Evolutionary conservation across 805 yeast species (phyloP), one percentile per base, ranked within the genome.

Genomic region (Blastobotrys peoriensis): DNA sequence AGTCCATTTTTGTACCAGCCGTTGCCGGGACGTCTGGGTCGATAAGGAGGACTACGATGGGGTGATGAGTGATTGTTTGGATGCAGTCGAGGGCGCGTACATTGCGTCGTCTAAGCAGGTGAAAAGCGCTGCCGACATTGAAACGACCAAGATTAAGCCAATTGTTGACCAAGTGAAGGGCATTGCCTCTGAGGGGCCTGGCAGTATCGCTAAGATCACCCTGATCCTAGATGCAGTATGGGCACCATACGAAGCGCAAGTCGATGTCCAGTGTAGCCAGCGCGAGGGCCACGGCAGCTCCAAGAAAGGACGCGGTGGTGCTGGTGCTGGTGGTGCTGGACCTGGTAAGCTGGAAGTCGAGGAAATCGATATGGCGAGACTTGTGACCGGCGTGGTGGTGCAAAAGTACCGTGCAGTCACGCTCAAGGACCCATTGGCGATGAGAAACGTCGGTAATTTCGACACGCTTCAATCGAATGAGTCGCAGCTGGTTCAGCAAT

Each of bases 1-100:
- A 3, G 51, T 76, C 23, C 76, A 75, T 67, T 79, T 80, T 51
- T 80, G 85, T 52, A 59, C 76, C 0, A 71, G 67, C 4, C 49
- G 52, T 3, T 81, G 86, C 51, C 44, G 57, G 15, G 50, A 57
- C 0, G 22, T 34, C 2, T 80, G 76, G 65, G 25, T 41, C 5
- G 20, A n/a, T 2, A 42, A 35, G 1, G 57, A 57, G 20, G 79
- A 75, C 44, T 44, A 44, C 1, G 61, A 69, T 9, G 62, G 63
- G 0, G 42, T 71, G n/a, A 59, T 71, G 27, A 52, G 68, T 1
- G 39, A 46, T 10, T 50, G 60, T 1, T 61, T 76, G 37, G 69
- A 78, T 25, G 44, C 56, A 33, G 59, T 66, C 21, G 70, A 75
- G 54, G 55, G 58, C 40, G 44, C 63, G 21, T 67, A 57, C 30